These are phyloP conservation scores for Floccularia luteovirens DNA, from an alignment of 768 basidiomycete genomes.

Conservation along the genomic window DNA sequence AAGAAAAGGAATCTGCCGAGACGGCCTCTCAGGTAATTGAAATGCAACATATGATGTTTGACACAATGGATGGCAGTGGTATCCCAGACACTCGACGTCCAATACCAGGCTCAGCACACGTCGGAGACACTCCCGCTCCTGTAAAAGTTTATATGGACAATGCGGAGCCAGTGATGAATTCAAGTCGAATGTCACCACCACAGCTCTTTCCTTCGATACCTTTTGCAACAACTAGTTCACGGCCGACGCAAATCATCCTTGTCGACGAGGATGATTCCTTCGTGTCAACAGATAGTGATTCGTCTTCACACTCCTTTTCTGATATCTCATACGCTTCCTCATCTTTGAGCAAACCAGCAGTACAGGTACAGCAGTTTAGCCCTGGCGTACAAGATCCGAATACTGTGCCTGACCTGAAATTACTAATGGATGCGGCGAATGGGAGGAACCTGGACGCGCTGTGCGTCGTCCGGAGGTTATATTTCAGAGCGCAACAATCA, in stretches of 20 bases:
- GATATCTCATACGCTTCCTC: background rate
- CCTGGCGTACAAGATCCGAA: too few species aligned
- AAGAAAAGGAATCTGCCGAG: conserved; percentile 1
- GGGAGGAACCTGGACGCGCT: conserved; percentile 4
- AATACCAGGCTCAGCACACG: background rate
- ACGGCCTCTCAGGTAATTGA: background rate
- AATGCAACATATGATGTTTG: background rate
- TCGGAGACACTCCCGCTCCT: background rate
- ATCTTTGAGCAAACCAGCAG: too few species aligned
- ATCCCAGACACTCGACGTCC: background rate
- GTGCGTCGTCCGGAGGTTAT: conserved; percentile 9
- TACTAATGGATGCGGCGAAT: conserved; percentile 4
- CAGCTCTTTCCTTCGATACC: background rate
- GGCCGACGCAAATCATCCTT: background rate
- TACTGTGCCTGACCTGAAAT: background rate
- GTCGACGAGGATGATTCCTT: background rate
- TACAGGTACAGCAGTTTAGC: too few species aligned
- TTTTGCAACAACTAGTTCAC: background rate
- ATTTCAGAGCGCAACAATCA: conserved; percentile 12
- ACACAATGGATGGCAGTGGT: too few species aligned
- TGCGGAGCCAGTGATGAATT: background rate
- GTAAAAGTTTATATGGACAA: background rate
- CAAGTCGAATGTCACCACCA: too few species aligned
- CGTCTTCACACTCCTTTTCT: background rate
- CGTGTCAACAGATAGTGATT: too few species aligned